A percentile compares a stretch with the other conserved stretches of the same genome.
These are phyloP conservation scores for Rhizopogon vinicolor DNA, from an alignment of 768 basidiomycete species.

Conservation along the genomic window DNA sequence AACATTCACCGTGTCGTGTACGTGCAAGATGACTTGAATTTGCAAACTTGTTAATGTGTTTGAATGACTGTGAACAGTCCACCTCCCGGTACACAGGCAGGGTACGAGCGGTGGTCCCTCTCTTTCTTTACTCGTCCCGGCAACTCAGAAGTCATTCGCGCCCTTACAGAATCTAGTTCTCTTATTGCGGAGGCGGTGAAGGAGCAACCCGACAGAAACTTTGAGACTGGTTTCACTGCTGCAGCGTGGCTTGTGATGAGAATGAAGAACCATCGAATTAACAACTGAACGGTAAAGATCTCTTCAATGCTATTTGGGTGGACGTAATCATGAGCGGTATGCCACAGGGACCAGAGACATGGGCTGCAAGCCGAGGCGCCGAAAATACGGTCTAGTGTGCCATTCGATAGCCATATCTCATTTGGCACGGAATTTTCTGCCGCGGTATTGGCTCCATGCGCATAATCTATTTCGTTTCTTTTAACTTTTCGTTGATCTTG, in stretches of 20 bases:
- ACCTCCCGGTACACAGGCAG: conserved; percentile 53
- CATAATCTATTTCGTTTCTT: no score
- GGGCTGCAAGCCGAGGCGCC: conserved; percentile 26
- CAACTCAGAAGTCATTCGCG: conserved; percentile 43
- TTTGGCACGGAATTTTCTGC: neutral
- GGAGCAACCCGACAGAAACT: conserved; percentile 31
- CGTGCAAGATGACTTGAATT: neutral
- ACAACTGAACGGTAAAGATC: conserved; percentile 34
- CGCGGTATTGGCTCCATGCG: no score
- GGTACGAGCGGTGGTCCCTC: conserved; percentile 57
- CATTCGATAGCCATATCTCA: neutral
- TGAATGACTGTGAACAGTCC: conserved; percentile 17
- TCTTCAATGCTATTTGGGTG: no score
- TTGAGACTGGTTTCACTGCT: conserved; percentile 31
- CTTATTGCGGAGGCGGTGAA: conserved; percentile 41
- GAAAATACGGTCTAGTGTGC: conserved; percentile 19
- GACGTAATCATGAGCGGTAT: neutral
- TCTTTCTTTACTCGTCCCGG: conserved; percentile 66
- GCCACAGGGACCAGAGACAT: conserved; percentile 26
- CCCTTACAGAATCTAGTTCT: conserved; percentile 47
- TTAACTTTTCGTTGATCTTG: no score
- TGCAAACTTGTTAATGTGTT: neutral
- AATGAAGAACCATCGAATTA: conserved; percentile 34
- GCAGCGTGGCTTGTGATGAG: conserved; percentile 37
- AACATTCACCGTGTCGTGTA: conserved; percentile 57